Evolutionary conservation across 768 basidiomycete genomes (phyloP), one percentile per base, ranked within the genome.

Genomic region (Termitomyces sp.): DNA sequence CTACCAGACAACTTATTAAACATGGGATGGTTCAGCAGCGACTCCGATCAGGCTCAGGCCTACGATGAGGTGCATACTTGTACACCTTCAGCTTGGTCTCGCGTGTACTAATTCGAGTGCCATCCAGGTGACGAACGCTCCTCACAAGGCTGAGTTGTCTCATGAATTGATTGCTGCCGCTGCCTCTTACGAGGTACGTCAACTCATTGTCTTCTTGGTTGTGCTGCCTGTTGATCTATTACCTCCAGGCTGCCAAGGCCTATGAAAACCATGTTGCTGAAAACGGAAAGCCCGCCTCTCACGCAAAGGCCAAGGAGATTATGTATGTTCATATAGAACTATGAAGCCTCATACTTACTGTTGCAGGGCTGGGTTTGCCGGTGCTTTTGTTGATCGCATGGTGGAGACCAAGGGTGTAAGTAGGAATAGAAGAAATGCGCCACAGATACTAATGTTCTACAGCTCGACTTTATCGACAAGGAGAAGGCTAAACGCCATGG

Each of bases 141-240:
- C 78, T 11, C 87, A 88, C 76, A 74, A 87, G 74, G 83, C 87
- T 1, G 59, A 73, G 59, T 72, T 88, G 57, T 82, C 85, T 9
- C 89, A 91, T 70, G 84, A 91, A 73, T 70, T 90, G 46, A 79
- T 91, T 63, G 85, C 86, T 51, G 87, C 74, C 45, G 89, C 89
- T 49, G 88, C 88, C 7, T 72, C 85, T 33, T 90, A 79, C 72
- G 86, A 85, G 79, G 87, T 84, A 24, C 11, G 55, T 59, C n/a
- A 8, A 36, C 9, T 11, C 12, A 18, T 28, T 36, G 18, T 32
- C 28, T 52, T 3, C 4, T 20, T 55, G 20, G 32, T 38, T 39
- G 15, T 33, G 8, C 54, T 36, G 24, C 7, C 22, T 40, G 11
- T 33, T 51, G 22, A 32, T 11, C 38, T 6, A 42, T 32, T 3